Percentiles rank a stretch among this genome's conserved stretches.
phyloP scores from a whole-genome alignment of 164 flowering plant genomes.

The Stephania japonica region DNA sequence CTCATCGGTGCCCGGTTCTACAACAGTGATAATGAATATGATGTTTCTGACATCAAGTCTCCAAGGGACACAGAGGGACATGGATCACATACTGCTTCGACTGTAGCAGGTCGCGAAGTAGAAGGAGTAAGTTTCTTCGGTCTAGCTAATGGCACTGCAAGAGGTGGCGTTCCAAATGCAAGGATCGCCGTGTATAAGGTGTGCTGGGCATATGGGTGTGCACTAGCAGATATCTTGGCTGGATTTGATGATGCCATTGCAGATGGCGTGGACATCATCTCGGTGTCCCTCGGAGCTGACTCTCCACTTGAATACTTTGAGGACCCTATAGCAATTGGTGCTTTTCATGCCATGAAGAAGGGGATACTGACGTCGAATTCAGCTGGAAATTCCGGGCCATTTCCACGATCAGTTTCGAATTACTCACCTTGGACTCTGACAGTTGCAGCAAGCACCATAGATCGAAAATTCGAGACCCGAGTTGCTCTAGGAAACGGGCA shows the following conservation, averaged over 20 bases:
- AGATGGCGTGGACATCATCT: slow-evolving; percentile 24
- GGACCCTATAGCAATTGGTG: slow-evolving; percentile 24
- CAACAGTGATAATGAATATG: slow-evolving; percentile 9
- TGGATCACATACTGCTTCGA: slow-evolving; percentile 27
- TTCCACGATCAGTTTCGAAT: slow-evolving; percentile 9
- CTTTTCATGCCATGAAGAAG: slow-evolving; percentile 27
- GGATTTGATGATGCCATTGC: slow-evolving; percentile 26
- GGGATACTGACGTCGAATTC: slow-evolving; percentile 22
- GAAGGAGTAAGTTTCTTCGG: slow-evolving; percentile 13
- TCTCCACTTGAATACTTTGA: slow-evolving; percentile 7
- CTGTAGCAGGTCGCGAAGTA: slow-evolving; percentile 18
- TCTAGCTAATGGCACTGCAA: slow-evolving; percentile 19
- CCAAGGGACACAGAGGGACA: slow-evolving; percentile 20
- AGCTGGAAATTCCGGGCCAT: slow-evolving; percentile 23
- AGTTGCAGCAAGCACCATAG: slow-evolving; percentile 29
- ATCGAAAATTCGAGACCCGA: slow-evolving; percentile 18
- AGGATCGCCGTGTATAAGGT: slow-evolving; percentile 25
- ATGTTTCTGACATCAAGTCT: slow-evolving; percentile 13
- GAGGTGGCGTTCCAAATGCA: slow-evolving; percentile 18
- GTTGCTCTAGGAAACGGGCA: slow-evolving; percentile 22
- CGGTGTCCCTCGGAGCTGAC: slow-evolving; percentile 19
- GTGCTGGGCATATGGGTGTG: slow-evolving; percentile 22
- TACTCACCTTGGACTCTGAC: slow-evolving; percentile 24
- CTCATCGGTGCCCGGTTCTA: slow-evolving; percentile 31
- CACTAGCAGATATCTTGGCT: slow-evolving; percentile 23